Conservation (phyloP, 78 protist species). For the Dictyostelium citrinum region DNA sequence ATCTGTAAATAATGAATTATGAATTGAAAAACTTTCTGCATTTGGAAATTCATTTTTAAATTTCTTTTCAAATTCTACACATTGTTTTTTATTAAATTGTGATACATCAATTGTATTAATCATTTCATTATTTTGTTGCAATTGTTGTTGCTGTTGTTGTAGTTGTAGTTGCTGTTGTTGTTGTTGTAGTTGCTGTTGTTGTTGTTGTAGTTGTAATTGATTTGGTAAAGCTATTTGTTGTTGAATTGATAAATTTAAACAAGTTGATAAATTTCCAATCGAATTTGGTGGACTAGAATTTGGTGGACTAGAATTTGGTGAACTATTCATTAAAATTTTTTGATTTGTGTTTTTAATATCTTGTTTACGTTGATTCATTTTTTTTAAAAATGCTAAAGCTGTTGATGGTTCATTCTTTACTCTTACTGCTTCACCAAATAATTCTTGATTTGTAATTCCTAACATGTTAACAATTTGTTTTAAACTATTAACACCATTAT, state of each 20-base stretch:
- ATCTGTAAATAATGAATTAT: not conserved
- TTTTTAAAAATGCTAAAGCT: not conserved
- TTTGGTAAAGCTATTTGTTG: not conserved
- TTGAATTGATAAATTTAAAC: not conserved
- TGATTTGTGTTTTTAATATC: not conserved
- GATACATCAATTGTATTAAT: not conserved
- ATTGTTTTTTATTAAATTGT: not conserved
- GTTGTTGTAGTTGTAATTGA: not conserved
- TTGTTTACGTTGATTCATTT: not conserved
- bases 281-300: not conserved
- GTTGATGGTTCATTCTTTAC: conserved; percentile 7
- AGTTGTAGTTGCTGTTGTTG: not conserved
- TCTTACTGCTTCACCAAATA: not conserved
- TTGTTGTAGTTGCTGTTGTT: not conserved
- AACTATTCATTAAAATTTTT: not conserved
- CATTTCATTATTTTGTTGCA: not conserved
- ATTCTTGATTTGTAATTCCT: not conserved
- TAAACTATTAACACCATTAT: not conserved
- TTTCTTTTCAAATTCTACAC: not conserved
- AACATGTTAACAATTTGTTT: not conserved
- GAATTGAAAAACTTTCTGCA: not conserved
- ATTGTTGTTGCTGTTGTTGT: not conserved
- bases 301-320: not conserved
- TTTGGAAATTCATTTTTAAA: not conserved
- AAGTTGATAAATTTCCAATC: not conserved